Evolutionary conservation across 441 rosid genomes (phyloP).

Genomic region (Populus hybrid): DNA sequence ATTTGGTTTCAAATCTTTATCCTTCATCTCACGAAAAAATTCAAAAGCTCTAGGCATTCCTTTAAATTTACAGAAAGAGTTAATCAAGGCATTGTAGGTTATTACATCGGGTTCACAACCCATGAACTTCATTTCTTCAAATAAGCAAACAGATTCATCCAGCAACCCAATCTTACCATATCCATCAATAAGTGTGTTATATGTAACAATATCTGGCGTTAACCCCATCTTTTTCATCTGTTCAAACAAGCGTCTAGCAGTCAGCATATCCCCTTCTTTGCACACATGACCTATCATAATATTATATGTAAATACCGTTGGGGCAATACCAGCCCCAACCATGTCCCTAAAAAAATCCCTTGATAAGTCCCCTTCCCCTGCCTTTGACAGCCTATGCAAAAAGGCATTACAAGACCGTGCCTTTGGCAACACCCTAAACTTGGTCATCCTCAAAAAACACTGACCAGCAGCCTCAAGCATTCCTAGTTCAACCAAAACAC

Average conservation of each 20-base stretch:
- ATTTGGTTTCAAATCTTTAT: conserved; percentile 49
- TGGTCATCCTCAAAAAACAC: conserved; percentile 58
- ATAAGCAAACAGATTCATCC: conserved; percentile 40
- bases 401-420: conserved; percentile 65
- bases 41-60: conserved; percentile 41
- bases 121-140: conserved; percentile 58
- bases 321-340: conserved; percentile 50
- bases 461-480: conserved; percentile 54
- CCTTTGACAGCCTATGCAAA: conserved; percentile 46
- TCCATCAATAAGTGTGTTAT: conserved; percentile 72
- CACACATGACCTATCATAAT: conserved; percentile 66
- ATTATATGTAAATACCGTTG: conserved; percentile 59
- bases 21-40: conserved; percentile 55
- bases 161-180: conserved; percentile 57
- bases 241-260: conserved; percentile 45
- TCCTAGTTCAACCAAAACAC: conserved; percentile 61
- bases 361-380: conserved; percentile 29
- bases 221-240: conserved; percentile 57
- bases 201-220: conserved; percentile 65
- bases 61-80: conserved; percentile 57
- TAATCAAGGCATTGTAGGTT: conserved; percentile 59
- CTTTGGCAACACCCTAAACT: conserved; percentile 57
- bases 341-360: conserved; percentile 53
- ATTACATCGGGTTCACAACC: conserved; percentile 57
- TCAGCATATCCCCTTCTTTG: conserved; percentile 56